phyloP scores from a whole-genome alignment of 2,329 filamentous ascomycete species.

The Leptographium radiaticola region DNA sequence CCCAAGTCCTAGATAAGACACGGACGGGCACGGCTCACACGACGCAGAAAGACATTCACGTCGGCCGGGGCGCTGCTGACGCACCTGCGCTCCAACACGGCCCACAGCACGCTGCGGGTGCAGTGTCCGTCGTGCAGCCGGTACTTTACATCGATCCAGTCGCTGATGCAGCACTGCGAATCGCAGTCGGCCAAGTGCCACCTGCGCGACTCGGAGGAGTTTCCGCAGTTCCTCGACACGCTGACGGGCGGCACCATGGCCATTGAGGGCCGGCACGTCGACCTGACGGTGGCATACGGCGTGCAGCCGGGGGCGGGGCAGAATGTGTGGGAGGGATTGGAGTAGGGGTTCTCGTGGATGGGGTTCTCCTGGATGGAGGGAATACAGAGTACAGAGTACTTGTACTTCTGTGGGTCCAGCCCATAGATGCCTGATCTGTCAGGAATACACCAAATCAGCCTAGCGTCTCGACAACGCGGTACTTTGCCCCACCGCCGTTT shows the following conservation, averaged over 20 bases:
- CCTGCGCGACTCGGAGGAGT: constrained; percentile 28
- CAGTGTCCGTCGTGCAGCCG: constrained; percentile 32
- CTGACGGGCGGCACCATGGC: constrained; percentile 26
- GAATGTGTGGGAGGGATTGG: neutral
- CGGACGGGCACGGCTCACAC: no score
- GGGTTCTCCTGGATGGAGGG: no score
- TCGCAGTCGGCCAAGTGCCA: constrained; percentile 26
- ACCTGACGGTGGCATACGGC: constrained; percentile 22
- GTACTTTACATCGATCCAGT: constrained; percentile 26
- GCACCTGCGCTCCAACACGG: constrained; percentile 29
- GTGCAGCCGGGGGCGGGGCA: constrained; percentile 11
- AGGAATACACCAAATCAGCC: no score
- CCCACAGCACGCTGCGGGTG: constrained; percentile 23
- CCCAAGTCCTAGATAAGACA: no score
- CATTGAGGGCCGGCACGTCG: constrained; percentile 18
- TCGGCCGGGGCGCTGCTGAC: constrained; percentile 17
- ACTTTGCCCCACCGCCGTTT: no score
- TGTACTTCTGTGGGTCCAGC: no score
- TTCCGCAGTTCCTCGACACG: constrained; percentile 23
- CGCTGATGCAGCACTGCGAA: constrained; percentile 36
- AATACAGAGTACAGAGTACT: no score
- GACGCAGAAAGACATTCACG: constrained; percentile 27
- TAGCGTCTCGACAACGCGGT: no score
- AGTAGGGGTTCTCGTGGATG: no score
- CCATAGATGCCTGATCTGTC: no score